These are phyloP conservation scores for Trichoderma sp. DNA, from an alignment of 2,329 filamentous ascomycete genomes.

Conservation along the genomic window DNA sequence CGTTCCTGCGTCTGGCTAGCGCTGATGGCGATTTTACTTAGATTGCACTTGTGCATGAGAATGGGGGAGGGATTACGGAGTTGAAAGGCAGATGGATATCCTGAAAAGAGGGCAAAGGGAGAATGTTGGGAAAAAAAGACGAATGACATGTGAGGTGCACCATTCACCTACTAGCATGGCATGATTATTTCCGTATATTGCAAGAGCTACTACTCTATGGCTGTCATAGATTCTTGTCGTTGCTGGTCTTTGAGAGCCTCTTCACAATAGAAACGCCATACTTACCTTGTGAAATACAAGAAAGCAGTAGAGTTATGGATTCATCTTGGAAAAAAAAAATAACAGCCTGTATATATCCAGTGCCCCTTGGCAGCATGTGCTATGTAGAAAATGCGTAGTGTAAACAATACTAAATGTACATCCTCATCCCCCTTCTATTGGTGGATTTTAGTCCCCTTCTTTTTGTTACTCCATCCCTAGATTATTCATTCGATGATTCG, in stretches of 20 bases:
- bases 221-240: background rate
- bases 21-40: background rate
- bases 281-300: background rate
- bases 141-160: background rate
- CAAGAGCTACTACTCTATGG: background rate
- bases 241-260: background rate
- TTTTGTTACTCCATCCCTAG: background rate
- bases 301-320: background rate
- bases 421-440: background rate
- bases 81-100: background rate
- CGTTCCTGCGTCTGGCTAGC: background rate
- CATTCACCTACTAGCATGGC: no score
- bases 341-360: background rate
- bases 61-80: background rate
- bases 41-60: background rate
- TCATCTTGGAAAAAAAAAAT: background rate
- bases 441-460: background rate
- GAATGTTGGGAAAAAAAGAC: background rate
- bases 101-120: background rate
- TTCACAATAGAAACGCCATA: background rate
- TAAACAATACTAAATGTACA: background rate
- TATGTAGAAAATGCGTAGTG: background rate
- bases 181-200: background rate
- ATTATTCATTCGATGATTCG: background rate
- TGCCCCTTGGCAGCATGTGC: background rate